Evolutionary conservation across 805 yeast species (phyloP), one percentile per base, ranked within the genome.

Genomic region (Saturnispora halmiae): DNA sequence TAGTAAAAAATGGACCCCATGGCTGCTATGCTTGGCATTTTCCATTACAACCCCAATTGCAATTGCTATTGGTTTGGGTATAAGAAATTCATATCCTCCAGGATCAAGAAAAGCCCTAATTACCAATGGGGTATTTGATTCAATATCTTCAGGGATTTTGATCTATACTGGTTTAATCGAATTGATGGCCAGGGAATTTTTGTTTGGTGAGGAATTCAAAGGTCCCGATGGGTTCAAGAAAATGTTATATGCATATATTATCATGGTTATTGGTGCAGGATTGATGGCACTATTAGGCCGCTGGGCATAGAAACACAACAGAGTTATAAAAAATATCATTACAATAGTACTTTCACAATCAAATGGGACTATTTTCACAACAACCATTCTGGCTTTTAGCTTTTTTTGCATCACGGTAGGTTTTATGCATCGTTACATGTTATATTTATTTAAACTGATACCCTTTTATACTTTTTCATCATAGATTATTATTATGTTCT

Each of bases 141-240:
- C 90, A 1, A 66, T 84, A 35, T 80, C 90, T 22, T 70, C 90
- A 0, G 95, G 95, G 36, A 78, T 84, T 42, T 65, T 84, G 51
- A 64, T 83, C 22, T 84, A 83, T 60, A 79, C 87, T 19, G 85
- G 88, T 42, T 56, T 82, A 33, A 83, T 83, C 10, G 94, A 83
- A 57, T 63, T 83, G 43, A 72, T 83, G 79, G 92, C 90, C 3
- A 79, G 77, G 50, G 94, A 84, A 50, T 77, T 80, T 52, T 62
- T 79, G 43, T 73, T 68, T 55, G 68, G 80, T 15, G 73, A 69
- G 40, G 80, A 75, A 49, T 77, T 82, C 56, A 76, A 75, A 51
- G 79, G 82, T n/a, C 56, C 62, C n/a, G 62, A 59, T 28, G 75
- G 79, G 2, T 63, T 73, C 36, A 65, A 63, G 45, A 73, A 61